Conservation (phyloP, 805 yeast species). For the Metschnikowia lachancei region DNA sequence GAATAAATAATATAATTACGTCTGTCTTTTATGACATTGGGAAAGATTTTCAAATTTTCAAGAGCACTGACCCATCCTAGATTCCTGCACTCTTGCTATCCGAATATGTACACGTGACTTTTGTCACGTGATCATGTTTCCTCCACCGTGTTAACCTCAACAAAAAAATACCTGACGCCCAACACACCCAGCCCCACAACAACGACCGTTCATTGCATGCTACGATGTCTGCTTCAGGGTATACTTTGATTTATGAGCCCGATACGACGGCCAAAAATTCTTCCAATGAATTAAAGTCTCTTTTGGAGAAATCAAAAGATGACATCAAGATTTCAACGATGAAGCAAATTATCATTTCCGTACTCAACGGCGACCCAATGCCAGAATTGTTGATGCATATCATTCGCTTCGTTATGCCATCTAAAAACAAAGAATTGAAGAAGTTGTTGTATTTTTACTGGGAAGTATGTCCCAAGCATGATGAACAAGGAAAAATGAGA, state of each 20-base stretch:
- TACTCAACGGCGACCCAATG: slow-evolving; percentile 90
- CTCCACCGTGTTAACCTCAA: slow-evolving; percentile 13
- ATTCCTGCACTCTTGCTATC: no score
- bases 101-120: slow-evolving; percentile 4
- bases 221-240: slow-evolving; percentile 44
- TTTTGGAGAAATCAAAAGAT: slow-evolving; percentile 86
- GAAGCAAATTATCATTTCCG: slow-evolving; percentile 80
- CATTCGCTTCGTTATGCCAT: slow-evolving; percentile 96
- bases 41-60: no score
- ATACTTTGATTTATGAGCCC: slow-evolving; percentile 80
- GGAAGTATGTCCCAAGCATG: slow-evolving; percentile 95
- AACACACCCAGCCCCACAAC: slow-evolving; percentile 1
- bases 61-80: no score
- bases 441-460: slow-evolving; percentile 91
- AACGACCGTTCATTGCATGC: slow-evolving; percentile 4
- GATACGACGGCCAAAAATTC: slow-evolving; percentile 60
- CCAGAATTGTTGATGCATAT: slow-evolving; percentile 94
- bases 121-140: slow-evolving; percentile 11
- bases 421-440: slow-evolving; percentile 84
- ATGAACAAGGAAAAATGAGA: slow-evolving; percentile 83
- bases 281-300: slow-evolving; percentile 67
- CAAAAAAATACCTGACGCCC: slow-evolving; percentile 11
- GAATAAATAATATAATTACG: no score
- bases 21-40: no score
- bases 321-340: slow-evolving; percentile 84